phyloP scores from a whole-genome alignment of 2,329 filamentous ascomycete genomes.

The Penicillium concentricum region DNA sequence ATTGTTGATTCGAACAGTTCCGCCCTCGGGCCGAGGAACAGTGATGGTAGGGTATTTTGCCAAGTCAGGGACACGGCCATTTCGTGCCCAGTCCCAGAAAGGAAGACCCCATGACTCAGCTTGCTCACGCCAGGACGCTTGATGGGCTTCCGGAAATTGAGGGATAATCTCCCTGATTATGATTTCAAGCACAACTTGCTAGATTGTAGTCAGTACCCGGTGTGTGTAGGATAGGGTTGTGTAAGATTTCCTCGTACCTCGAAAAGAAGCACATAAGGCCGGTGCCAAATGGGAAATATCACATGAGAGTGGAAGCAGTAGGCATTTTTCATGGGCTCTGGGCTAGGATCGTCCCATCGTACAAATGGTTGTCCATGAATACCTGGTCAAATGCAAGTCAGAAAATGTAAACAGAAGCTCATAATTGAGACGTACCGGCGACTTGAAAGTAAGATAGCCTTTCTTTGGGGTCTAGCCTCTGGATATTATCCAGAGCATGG shows the following conservation, averaged over 20 bases:
- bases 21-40: constrained; percentile 40
- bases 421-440: background rate
- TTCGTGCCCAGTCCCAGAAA: constrained; percentile 50
- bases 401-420: background rate
- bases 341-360: constrained; percentile 14
- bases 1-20: constrained; percentile 41
- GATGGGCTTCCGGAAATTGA: constrained; percentile 45
- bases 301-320: constrained; percentile 77
- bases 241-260: constrained; percentile 44
- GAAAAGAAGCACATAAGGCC: constrained; percentile 68
- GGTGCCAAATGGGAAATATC: constrained; percentile 79
- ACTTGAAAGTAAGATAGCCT: constrained; percentile 14
- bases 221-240: background rate
- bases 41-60: constrained; percentile 26
- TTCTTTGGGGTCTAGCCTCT: constrained; percentile 9
- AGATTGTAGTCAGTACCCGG: background rate
- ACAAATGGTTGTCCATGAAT: constrained; percentile 14
- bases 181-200: constrained; percentile 42
- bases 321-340: constrained; percentile 45
- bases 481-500: constrained; percentile 11
- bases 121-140: constrained; percentile 47
- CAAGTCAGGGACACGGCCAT: constrained; percentile 26
- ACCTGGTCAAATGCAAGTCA: background rate
- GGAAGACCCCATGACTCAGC: constrained; percentile 48
- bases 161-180: constrained; percentile 35